phyloP scores from a whole-genome alignment of 2,329 filamentous ascomycete species.

The Aspergillus sp. region DNA sequence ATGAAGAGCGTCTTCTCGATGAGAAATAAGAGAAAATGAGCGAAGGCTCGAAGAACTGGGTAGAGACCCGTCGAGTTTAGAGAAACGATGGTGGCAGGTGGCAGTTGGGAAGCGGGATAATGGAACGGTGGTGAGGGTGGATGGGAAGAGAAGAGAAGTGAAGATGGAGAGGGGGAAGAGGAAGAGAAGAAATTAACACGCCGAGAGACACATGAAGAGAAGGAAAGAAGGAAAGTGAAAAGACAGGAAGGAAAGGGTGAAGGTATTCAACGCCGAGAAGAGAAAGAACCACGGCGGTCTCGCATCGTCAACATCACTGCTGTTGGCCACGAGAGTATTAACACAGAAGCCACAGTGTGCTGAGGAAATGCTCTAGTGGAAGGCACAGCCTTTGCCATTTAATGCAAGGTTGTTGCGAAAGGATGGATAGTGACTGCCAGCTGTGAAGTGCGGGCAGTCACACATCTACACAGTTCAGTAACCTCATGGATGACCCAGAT shows the following conservation, averaged over 20 bases:
- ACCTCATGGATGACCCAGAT: too few species aligned
- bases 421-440: neutral
- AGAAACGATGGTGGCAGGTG: neutral
- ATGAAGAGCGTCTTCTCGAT: neutral
- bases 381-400: too few species aligned
- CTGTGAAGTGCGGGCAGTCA: too few species aligned
- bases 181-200: constrained; percentile 9
- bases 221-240: constrained; percentile 15
- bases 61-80: neutral
- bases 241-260: constrained; percentile 4
- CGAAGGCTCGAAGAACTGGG: neutral
- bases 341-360: too few species aligned
- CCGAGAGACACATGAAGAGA: constrained; percentile 20
- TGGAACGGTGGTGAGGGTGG: neutral
- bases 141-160: neutral
- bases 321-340: neutral
- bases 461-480: too few species aligned
- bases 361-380: too few species aligned
- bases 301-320: neutral
- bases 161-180: constrained; percentile 3
- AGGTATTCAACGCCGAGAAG: neutral
- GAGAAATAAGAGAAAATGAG: neutral
- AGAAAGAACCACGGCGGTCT: constrained; percentile 20
- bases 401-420: neutral
- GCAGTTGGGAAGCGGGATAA: neutral